Evolutionary conservation across 2,329 filamentous ascomycete genomes (phyloP), one percentile per base, ranked within the genome.

Genomic region (Curvularia sp.): DNA sequence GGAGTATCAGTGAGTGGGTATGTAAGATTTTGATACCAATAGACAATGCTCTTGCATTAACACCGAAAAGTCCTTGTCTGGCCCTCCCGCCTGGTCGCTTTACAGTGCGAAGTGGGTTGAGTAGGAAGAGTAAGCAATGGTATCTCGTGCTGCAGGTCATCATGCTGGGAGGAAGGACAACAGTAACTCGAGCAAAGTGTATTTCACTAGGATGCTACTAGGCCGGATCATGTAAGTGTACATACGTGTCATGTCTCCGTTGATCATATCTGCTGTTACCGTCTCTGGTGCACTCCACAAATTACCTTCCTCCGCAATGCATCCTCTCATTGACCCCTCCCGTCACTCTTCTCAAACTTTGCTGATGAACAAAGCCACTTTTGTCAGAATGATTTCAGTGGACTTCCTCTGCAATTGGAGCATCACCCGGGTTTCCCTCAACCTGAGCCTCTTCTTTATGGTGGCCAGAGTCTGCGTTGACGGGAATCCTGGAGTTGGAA

Each of bases 401-500:
- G 9, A 7, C 15, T 9, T 41, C 28, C 1, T 51, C 35, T 20
- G 39, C 13, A 22, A 39, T 39, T 30, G 15, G 4, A 1, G 2
- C 15, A 7, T 18, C 24, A 13, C 10, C 12, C 49, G 35, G 41
- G 38, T 35, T 15, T 7, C 33, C 49, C 10, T 52, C 47, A 31
- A 31, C 15, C 6, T 50, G 38, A 31, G 55, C 43, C 7, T 59
- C 41, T 26, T 63, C 53, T 41, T 57, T 64, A 43, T 13, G 49
- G 30, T 46, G 44, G 44, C 49, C 47, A 28, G 54, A 47, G 26
- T 59, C 53, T 4, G 53, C 47, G n/a, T 44, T 24, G 3, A 55
- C 42, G 39, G 44, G 48, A 31, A 35, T 35, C 28, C 56, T 22
- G 24, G 60, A 55, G 20, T 64, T 64, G 33, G 58, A 63, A 10